phyloP scores from a whole-genome alignment of 495 filamentous ascomycete genomes.

The Podospora anserina region DNA sequence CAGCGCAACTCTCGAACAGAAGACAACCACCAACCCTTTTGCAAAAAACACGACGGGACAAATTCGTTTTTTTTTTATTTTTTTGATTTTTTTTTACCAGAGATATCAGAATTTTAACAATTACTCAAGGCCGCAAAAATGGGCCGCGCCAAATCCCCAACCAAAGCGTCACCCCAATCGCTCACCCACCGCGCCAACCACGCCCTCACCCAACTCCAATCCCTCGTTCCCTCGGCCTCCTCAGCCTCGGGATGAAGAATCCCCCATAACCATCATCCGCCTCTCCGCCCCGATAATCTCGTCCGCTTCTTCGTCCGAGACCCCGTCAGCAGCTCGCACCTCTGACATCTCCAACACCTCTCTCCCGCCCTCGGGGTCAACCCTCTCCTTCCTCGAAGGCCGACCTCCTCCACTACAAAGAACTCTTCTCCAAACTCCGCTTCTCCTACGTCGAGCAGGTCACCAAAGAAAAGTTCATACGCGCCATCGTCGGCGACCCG shows the following conservation, averaged over 20 bases:
- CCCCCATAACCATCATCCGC: slow-evolving; percentile 28
- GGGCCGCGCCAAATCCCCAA: slow-evolving; percentile 10
- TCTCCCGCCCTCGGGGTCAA: slow-evolving; percentile 56
- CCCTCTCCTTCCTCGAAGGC: slow-evolving; percentile 75
- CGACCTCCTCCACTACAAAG: slow-evolving; percentile 86
- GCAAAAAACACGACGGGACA: background rate
- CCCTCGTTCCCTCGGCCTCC: slow-evolving; percentile 36
- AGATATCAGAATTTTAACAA: too few relatives aligned
- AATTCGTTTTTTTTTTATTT: too few relatives aligned
- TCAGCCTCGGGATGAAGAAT: slow-evolving; percentile 45
- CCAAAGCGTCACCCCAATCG: slow-evolving; percentile 12
- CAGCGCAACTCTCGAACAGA: background rate
- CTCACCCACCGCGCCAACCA: slow-evolving; percentile 18
- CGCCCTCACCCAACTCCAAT: slow-evolving; percentile 31
- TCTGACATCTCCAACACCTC: slow-evolving; percentile 68
- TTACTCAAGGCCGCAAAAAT: background rate
- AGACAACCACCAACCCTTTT: background rate
- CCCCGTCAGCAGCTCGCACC: slow-evolving; percentile 37
- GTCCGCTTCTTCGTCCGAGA: background rate
- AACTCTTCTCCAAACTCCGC: slow-evolving; percentile 91
- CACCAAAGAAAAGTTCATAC: slow-evolving; percentile 77
- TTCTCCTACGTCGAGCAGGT: slow-evolving; percentile 89
- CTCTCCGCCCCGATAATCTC: background rate
- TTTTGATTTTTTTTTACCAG: too few relatives aligned
- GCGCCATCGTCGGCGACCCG: slow-evolving; percentile 77